Base-by-base conservation (phyloP, 495 filamentous ascomycete species). In the Tuber calosporum region DNA sequence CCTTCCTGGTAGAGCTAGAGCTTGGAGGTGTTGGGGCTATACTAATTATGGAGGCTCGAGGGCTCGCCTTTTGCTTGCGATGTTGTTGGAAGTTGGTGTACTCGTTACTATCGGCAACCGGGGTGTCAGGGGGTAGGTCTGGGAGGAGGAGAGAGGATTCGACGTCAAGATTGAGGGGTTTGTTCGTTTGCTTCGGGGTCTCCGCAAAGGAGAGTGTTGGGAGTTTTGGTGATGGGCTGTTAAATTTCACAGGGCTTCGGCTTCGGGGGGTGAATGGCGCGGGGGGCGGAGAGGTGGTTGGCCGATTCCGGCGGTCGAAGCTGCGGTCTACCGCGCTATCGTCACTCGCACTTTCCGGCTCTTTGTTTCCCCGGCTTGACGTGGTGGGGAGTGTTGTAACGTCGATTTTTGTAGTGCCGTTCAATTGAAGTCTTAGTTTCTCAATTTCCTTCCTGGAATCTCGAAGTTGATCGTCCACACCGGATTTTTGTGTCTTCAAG, bases 401-500 rank as follows among this genome's bases (percentile, higher is more conserved):
- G 58, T 67, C 37, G 72, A 69, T 9, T 15, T n/a, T 40, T 37
- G 74, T 42, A 30, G 53, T 22, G 1, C 68, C 67, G 62, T 71
- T 75, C 4, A 75, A 53, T 38, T 74, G 74, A 58, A 68, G 58
- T 36, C 73, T 77, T 26, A 86, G 83, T 22, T 85, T 84, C 58
- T 83, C 84, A 26, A 82, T 81, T 71, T 86, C 86, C 39, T 85
- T 73, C 72, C 84, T 87, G 34, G 82, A 78, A 67, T 86, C 85
- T 70, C 84, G 83, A 69, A 85, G 81, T 75, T 86, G 86, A 42
- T 86, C 79, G 48, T 83, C 85, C n/a, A 83, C 82, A 74, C 87
- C 86, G 69, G 84, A 84, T 66, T 87, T 86, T 71, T 86, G 85
- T 67, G 85, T 83, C 40, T 85, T 84, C 37, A 84, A 86, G 70